Conservation (phyloP, 192 early-diverging fungal genomes). For the Dispira simplex region DNA sequence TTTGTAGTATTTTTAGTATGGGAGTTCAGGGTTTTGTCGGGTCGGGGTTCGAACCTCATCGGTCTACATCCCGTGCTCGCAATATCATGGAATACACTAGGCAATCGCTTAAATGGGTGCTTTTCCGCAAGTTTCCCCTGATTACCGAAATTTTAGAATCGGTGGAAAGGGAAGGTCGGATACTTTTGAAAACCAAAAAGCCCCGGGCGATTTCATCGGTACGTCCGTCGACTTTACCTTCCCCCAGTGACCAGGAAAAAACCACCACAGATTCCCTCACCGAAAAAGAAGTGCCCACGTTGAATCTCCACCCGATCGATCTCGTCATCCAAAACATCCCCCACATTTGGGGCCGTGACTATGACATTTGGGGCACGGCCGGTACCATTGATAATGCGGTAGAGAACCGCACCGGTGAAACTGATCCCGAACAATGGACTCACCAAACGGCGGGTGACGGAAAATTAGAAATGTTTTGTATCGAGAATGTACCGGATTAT, state of each 20-base stretch:
- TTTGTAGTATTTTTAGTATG: conserved; percentile 58
- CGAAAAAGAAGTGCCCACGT: conserved; percentile 24
- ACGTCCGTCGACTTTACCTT: conserved; percentile 20
- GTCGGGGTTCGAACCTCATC: conserved; percentile 48
- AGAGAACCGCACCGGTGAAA: conserved; percentile 24
- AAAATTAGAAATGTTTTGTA: conserved; percentile 46
- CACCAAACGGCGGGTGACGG: conserved; percentile 52
- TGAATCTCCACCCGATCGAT: conserved; percentile 44
- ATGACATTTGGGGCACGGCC: conserved; percentile 42
- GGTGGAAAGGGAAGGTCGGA: conserved; percentile 29
- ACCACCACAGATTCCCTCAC: conserved; percentile 5
- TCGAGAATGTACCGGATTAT: conserved; percentile 41
- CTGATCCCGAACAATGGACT: conserved; percentile 36
- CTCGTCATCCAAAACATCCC: conserved; percentile 57
- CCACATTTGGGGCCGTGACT: conserved; percentile 50
- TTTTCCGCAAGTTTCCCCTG: conserved; percentile 38
- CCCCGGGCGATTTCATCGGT: conserved; percentile 15
- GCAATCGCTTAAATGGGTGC: conserved; percentile 45
- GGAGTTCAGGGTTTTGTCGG: conserved; percentile 65
- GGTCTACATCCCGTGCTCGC: conserved; percentile 38
- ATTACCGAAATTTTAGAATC: conserved; percentile 39
- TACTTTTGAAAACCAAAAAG: conserved; percentile 23
- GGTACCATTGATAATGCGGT: conserved; percentile 19
- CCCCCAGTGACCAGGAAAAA: not conserved
- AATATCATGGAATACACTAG: conserved; percentile 49